These are phyloP conservation scores for Aspergillus clavatus DNA, from an alignment of 2,329 filamentous ascomycete genomes.

Conservation along the genomic window DNA sequence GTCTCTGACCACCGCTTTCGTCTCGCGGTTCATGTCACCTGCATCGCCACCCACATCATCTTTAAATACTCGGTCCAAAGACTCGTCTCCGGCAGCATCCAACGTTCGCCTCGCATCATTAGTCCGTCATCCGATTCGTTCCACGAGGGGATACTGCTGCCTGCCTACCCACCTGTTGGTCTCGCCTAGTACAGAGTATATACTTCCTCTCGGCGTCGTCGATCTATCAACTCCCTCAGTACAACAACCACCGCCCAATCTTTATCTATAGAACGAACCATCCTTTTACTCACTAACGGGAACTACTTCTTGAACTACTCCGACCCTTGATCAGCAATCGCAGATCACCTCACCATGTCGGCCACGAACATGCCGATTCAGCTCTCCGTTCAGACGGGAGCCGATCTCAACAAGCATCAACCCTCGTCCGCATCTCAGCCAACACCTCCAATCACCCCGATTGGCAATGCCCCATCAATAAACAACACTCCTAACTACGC, in stretches of 20 bases:
- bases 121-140: not conserved
- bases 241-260: too few species aligned
- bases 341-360: constrained; percentile 8
- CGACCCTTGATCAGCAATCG: not conserved
- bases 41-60: not conserved
- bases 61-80: not conserved
- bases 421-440: constrained; percentile 5
- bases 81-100: not conserved
- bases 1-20: not conserved
- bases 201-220: too few species aligned
- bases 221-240: too few species aligned
- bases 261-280: too few species aligned
- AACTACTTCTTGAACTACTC: not conserved
- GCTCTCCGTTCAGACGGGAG: constrained; percentile 25
- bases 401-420: constrained; percentile 9
- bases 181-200: too few species aligned
- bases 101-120: not conserved
- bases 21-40: not conserved
- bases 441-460: constrained; percentile 34
- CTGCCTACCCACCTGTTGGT: not conserved
- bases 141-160: not conserved
- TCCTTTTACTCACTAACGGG: too few species aligned
- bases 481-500: constrained; percentile 4
- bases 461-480: constrained; percentile 13
- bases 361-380: constrained; percentile 17